Evolutionary conservation across 2,329 filamentous ascomycete genomes (phyloP).

Genomic region (Acephala macrosclerotiorum): DNA sequence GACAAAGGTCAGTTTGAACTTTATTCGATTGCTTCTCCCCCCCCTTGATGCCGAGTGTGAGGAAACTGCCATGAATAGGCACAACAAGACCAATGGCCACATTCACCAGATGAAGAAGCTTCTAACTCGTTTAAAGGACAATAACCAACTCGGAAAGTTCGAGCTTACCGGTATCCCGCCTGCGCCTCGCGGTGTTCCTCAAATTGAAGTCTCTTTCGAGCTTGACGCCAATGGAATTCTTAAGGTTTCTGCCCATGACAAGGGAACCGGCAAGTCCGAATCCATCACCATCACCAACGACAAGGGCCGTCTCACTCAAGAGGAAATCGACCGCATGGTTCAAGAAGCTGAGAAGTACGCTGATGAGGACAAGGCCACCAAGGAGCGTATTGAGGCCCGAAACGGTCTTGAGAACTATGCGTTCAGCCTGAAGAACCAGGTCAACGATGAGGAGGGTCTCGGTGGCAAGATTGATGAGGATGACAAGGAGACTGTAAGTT

Average conservation of each 20-base stretch:
- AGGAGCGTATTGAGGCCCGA: slow-evolving; percentile 94
- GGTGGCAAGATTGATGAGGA: slow-evolving; percentile 98
- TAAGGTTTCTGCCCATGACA: slow-evolving; percentile 94
- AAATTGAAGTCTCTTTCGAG: slow-evolving; percentile 98
- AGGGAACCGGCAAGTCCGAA: slow-evolving; percentile 97
- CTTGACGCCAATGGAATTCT: slow-evolving; percentile 98
- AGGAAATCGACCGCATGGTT: slow-evolving; percentile 99
- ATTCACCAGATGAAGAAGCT: too few relatives aligned
- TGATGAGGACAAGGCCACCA: slow-evolving; percentile 98
- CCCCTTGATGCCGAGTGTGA: too few relatives aligned
- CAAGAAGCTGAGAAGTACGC: slow-evolving; percentile 98
- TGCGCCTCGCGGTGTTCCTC: slow-evolving; percentile 93
- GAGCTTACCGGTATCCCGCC: slow-evolving; percentile 96
- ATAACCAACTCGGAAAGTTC: slow-evolving; percentile 98
- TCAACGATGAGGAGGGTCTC: slow-evolving; percentile 94
- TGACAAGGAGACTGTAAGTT: slow-evolving; percentile 91
- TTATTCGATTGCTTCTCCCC: too few relatives aligned
- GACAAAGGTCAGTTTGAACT: too few relatives aligned
- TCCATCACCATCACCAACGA: slow-evolving; percentile 99
- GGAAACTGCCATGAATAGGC: too few relatives aligned
- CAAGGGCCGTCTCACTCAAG: slow-evolving; percentile 94
- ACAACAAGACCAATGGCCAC: too few relatives aligned
- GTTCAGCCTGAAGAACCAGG: slow-evolving; percentile 99
- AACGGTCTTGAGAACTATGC: slow-evolving; percentile 99
- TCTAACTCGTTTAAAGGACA: too few relatives aligned